Percentiles rank a stretch among this genome's conserved stretches.
Evolutionary conservation across 805 yeast species (phyloP).

Genomic region (Ogataea allantospora): DNA sequence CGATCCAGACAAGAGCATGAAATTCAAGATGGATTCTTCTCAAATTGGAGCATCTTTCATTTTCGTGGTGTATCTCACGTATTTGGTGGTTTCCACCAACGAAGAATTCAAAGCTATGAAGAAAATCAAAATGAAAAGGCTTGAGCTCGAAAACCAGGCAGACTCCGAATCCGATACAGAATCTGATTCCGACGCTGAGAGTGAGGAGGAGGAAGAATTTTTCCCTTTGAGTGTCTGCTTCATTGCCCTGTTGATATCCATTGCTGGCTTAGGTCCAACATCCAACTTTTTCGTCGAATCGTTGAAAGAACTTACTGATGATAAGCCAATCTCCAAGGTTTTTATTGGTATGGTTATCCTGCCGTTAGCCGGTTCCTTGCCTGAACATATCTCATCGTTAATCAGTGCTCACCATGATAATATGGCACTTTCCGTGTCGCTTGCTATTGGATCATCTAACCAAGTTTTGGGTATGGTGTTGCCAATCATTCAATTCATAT

Average conservation of each 20-base stretch:
- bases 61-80: conserved; percentile 11
- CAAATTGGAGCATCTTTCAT: conserved; percentile 18
- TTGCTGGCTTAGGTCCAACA: conserved; percentile 18
- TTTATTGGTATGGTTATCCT: conserved; percentile 19
- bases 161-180: conserved; percentile 13
- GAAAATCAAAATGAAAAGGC: conserved; percentile 9
- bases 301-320: conserved; percentile 16
- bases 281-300: conserved; percentile 18
- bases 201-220: conserved; percentile 11
- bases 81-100: conserved; percentile 16
- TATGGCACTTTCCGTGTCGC: conserved; percentile 18
- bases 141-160: conserved; percentile 7
- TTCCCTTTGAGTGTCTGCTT: conserved; percentile 15
- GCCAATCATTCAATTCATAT: conserved; percentile 19
- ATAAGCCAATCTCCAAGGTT: conserved; percentile 17
- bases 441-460: conserved; percentile 17
- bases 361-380: conserved; percentile 18
- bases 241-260: conserved; percentile 12
- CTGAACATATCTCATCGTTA: conserved; percentile 17
- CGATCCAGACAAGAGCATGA: conserved; percentile 10
- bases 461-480: conserved; percentile 21
- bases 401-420: conserved; percentile 19
- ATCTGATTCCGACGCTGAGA: conserved; percentile 5
- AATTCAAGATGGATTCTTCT: conserved; percentile 17
- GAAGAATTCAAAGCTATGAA: conserved; percentile 18